Percentiles rank a stretch among this genome's conserved stretches.
Conservation (phyloP, 2,329 filamentous ascomycete species). For the Aspergillus spinulosporus region DNA sequence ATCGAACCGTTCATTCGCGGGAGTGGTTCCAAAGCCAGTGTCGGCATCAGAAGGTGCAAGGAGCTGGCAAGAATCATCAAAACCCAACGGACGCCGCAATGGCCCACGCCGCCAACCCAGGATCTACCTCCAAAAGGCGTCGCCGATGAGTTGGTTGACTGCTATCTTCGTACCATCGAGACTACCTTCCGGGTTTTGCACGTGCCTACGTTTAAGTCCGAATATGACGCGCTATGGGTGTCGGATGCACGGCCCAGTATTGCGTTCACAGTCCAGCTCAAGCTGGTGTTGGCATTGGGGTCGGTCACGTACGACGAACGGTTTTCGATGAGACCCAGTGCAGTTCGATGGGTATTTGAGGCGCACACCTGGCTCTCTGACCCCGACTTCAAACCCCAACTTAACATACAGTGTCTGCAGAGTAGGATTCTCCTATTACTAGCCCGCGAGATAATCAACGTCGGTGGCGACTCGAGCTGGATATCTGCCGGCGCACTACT, state of each 20-base stretch:
- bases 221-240: constrained; percentile 57
- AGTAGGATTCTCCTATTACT: constrained; percentile 40
- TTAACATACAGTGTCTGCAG: constrained; percentile 56
- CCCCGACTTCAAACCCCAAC: constrained; percentile 55
- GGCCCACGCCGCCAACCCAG: constrained; percentile 46
- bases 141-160: constrained; percentile 53
- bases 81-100: constrained; percentile 47
- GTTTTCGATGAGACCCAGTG: constrained; percentile 52
- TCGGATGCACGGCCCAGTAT: constrained; percentile 31
- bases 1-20: constrained; percentile 46
- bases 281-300: constrained; percentile 61
- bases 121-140: constrained; percentile 48
- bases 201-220: constrained; percentile 55
- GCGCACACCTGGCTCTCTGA: constrained; percentile 57
- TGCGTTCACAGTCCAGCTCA: constrained; percentile 57
- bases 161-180: constrained; percentile 58
- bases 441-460: constrained; percentile 36
- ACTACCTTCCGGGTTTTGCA: constrained; percentile 59
- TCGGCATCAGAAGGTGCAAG: constrained; percentile 54
- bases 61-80: constrained; percentile 56
- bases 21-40: constrained; percentile 38
- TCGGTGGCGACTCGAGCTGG: constrained; percentile 40
- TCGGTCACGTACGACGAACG: constrained; percentile 51
- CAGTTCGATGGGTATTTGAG: constrained; percentile 59
- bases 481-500: constrained; percentile 41